Base-by-base conservation (phyloP, 2,329 filamentous ascomycete genomes). In the Neonectria ditissima region DNA sequence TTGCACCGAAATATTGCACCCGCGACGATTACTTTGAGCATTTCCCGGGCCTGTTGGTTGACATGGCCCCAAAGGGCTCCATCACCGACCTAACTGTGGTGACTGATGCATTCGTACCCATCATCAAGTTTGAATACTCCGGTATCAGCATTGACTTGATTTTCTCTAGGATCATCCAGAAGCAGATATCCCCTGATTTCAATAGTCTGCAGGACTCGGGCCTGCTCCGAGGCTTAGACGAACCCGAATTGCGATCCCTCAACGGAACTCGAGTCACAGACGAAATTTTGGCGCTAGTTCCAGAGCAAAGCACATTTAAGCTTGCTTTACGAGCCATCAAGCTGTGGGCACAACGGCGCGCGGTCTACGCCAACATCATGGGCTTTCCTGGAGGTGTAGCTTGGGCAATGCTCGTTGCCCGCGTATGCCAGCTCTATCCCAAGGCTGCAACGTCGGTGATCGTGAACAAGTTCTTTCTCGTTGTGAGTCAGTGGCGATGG, bases 351-450 rank as follows among this genome's bases (percentile, higher is more conserved):
- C 93, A 97, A 75, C 89, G 91, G 55, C 92, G 95, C 65, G 96
- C 92, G 24, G 93, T 98, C 51, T 98, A 98, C 76, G 93, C 93
- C 68, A 97, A 97, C 74, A 94, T 98, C 67, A 94, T 97, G 79
- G 96, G 96, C 26, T 99, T 96, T 71, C 96, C 96, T 2, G 96
- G 96, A 72, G 96, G 96, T 80, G 94, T 99, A 43, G 96, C 96
- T 5, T 99, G 95, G 93, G 96, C 95, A 13, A 97, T 99, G 92
- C 87, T 99, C 74, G 94, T 98, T 28, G 96, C 96, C 55, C 88
- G 96, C 67, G 92, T 98, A 44, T 98, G 96, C 78, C 96, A 99
- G 79, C 86, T 99, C 16, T 99, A 98, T 74, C 96, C 96, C 14
- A 94, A 93, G 76, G 96, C 96, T 7, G 92, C 93, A 9, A 92